phyloP scores from a whole-genome alignment of 2,329 filamentous ascomycete species.

The Xylariaceae sp. region DNA sequence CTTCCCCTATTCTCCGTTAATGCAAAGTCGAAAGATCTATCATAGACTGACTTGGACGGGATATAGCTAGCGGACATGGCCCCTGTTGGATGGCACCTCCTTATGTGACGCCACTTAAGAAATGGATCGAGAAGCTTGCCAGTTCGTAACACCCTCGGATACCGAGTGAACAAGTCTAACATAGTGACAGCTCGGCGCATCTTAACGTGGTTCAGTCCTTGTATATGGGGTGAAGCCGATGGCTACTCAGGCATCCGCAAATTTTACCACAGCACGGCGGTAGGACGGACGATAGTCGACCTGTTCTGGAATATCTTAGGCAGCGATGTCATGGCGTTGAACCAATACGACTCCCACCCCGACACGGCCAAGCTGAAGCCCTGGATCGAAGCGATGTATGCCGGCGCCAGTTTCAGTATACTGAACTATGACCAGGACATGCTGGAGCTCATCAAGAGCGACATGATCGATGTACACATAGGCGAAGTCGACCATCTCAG shows the following conservation, averaged over 20 bases:
- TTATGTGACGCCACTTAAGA: slow-evolving; percentile 46
- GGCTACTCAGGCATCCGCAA: slow-evolving; percentile 50
- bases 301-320: slow-evolving; percentile 54
- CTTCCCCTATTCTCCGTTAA: background rate
- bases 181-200: slow-evolving; percentile 49
- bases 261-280: slow-evolving; percentile 52
- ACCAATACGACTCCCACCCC: slow-evolving; percentile 50
- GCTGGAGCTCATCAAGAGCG: slow-evolving; percentile 49
- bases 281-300: slow-evolving; percentile 53
- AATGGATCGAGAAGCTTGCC: slow-evolving; percentile 46
- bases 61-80: slow-evolving; percentile 44
- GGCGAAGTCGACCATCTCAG: slow-evolving; percentile 50
- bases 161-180: background rate
- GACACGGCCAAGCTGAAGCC: slow-evolving; percentile 51
- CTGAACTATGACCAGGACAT: slow-evolving; percentile 55
- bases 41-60: background rate
- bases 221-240: slow-evolving; percentile 63
- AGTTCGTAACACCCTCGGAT: slow-evolving; percentile 28
- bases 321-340: slow-evolving; percentile 49
- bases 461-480: slow-evolving; percentile 49
- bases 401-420: slow-evolving; percentile 52
- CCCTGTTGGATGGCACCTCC: slow-evolving; percentile 49
- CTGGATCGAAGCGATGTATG: slow-evolving; percentile 48
- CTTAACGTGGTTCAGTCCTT: slow-evolving; percentile 70
- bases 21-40: background rate